Percentiles rank a stretch among this genome's conserved stretches.
phyloP scores from a whole-genome alignment of 2,329 filamentous ascomycete species.

The Xenosphaeropsis pyriputrescens region DNA sequence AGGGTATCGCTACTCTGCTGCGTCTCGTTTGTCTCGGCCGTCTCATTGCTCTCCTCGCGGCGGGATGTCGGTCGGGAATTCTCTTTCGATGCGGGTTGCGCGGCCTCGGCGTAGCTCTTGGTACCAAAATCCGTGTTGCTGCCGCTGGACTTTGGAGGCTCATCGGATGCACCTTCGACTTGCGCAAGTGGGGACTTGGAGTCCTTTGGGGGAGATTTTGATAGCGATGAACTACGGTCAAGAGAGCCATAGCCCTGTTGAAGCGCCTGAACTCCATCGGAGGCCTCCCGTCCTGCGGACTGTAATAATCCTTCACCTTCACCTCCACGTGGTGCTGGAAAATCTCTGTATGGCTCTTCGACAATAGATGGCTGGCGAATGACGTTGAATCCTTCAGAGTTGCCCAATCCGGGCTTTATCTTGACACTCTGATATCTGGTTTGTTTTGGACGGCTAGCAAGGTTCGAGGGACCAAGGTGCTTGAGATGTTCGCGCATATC shows the following conservation, averaged over 20 bases:
- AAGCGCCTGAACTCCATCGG: slow-evolving; percentile 50
- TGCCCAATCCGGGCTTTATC: slow-evolving; percentile 36
- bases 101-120: slow-evolving; percentile 4
- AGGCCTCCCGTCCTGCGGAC: slow-evolving; percentile 39
- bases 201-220: slow-evolving; percentile 7
- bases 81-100: background rate
- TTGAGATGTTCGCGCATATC: slow-evolving; percentile 51
- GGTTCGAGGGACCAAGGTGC: slow-evolving; percentile 52
- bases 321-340: slow-evolving; percentile 29
- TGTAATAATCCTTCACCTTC: slow-evolving; percentile 36
- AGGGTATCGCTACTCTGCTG: slow-evolving; percentile 15
- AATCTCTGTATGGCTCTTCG: slow-evolving; percentile 24
- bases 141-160: too few relatives aligned
- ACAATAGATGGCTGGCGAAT: slow-evolving; percentile 21
- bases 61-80: background rate
- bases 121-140: slow-evolving; percentile 1
- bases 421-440: slow-evolving; percentile 50
- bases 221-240: slow-evolving; percentile 5
- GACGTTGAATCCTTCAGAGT: slow-evolving; percentile 12
- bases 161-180: slow-evolving; percentile 1
- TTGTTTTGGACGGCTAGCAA: slow-evolving; percentile 46
- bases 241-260: slow-evolving; percentile 37
- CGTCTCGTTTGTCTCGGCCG: slow-evolving; percentile 8
- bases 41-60: slow-evolving; percentile 5
- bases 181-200: slow-evolving; percentile 8